Percentiles rank a stretch among this genome's conserved stretches.
phyloP scores from a whole-genome alignment of 176 grass and related monocot genomes.

The Musa acuminata region DNA sequence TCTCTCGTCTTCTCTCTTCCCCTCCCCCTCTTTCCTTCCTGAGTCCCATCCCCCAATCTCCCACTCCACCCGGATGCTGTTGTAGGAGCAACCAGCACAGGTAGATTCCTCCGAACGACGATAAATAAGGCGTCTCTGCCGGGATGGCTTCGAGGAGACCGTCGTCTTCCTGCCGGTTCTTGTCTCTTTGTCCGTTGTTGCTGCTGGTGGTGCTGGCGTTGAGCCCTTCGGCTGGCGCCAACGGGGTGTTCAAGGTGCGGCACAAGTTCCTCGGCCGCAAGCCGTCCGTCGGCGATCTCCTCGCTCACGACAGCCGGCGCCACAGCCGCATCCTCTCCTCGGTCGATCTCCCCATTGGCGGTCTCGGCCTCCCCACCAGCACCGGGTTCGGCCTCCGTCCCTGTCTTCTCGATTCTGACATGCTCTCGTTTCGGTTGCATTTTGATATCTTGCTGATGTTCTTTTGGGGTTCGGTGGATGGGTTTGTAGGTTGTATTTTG shows the following conservation, averaged over 20 bases:
- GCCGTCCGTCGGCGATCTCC: slow-evolving; percentile 20
- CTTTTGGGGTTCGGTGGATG: background rate
- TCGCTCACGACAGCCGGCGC: slow-evolving; percentile 40
- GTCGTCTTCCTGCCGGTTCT: background rate
- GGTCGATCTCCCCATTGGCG: slow-evolving; percentile 46
- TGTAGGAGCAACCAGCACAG: background rate
- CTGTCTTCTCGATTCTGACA: background rate
- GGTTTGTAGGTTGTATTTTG: slow-evolving; percentile 61
- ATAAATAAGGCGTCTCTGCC: background rate
- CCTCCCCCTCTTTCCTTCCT: background rate
- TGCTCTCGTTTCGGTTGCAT: background rate
- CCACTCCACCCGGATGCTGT: background rate
- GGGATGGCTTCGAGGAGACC: background rate
- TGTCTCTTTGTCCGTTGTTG: background rate
- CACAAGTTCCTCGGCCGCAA: slow-evolving; percentile 3
- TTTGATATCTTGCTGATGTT: background rate
- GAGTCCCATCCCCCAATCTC: background rate
- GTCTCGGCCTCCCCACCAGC: slow-evolving; percentile 70
- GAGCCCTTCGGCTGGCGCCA: background rate
- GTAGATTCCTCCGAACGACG: background rate
- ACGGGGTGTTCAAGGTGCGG: background rate
- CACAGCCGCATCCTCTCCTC: slow-evolving; percentile 40
- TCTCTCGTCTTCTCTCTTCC: background rate
- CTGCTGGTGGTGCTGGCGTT: background rate
- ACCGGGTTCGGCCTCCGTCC: slow-evolving; percentile 39